These are phyloP conservation scores for Lactarius evosmus DNA, from an alignment of 768 basidiomycete genomes.

Conservation along the genomic window DNA sequence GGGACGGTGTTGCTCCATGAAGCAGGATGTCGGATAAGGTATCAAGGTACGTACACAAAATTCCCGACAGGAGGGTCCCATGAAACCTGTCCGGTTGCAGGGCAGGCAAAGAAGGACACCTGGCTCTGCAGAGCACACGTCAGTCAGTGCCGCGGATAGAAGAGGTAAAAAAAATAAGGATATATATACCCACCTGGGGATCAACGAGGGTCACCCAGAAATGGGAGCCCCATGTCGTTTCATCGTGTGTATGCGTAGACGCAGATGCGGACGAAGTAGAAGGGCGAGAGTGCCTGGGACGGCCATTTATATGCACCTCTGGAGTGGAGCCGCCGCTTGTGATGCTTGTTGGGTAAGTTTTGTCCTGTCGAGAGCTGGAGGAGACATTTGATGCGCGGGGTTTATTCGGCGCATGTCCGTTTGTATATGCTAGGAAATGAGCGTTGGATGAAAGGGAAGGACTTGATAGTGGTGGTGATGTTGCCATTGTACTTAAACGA, in stretches of 20 bases:
- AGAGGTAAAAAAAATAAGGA: constrained; percentile 5
- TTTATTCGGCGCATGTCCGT: constrained; percentile 4
- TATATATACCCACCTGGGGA: constrained; percentile 63
- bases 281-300: constrained; percentile 23
- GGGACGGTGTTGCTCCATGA: constrained; percentile 14
- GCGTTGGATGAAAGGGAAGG: constrained; percentile 27
- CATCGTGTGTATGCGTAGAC: constrained; percentile 13
- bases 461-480: constrained; percentile 20
- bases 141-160: constrained; percentile 8
- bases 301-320: constrained; percentile 33
- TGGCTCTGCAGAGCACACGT: constrained; percentile 47
- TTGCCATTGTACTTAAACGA: constrained; percentile 23
- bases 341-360: constrained; percentile 11
- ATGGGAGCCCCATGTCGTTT: constrained; percentile 71
- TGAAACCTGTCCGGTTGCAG: constrained; percentile 85
- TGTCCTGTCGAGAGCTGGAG: constrained; percentile 10
- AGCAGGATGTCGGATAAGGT: constrained; percentile 22
- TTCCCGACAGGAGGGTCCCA: constrained; percentile 92
- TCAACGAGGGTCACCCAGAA: constrained; percentile 95
- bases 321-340: constrained; percentile 23
- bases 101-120: constrained; percentile 85
- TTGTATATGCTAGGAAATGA: constrained; percentile 23
- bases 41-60: constrained; percentile 62
- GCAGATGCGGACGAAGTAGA: constrained; percentile 16
- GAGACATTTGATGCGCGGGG: constrained; percentile 11